A percentile compares a stretch with the other conserved stretches of the same genome.
Conservation (phyloP, 306 rosid genomes). For the Medicago lupulina region DNA sequence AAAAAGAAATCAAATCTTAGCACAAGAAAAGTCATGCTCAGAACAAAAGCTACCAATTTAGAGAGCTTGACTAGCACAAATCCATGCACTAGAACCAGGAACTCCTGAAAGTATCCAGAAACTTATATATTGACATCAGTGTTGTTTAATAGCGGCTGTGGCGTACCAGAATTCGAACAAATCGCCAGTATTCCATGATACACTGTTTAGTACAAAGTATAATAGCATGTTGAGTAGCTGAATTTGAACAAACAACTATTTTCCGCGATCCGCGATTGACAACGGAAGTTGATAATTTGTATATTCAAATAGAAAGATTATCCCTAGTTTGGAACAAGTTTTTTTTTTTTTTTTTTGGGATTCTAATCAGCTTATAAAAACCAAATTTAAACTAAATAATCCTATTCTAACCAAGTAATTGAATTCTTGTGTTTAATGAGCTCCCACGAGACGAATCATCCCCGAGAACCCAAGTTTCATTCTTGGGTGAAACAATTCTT, state of each 20-base stretch:
- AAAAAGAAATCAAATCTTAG: too few species aligned
- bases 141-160: background rate
- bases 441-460: too few species aligned
- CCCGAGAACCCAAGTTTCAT: too few species aligned
- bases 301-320: background rate
- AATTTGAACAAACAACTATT: background rate
- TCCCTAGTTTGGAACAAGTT: background rate
- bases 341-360: too few species aligned
- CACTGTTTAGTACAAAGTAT: background rate
- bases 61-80: conserved; percentile 3
- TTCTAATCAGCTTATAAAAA: background rate
- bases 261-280: background rate
- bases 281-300: background rate
- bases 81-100: background rate
- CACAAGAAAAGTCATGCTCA: too few species aligned
- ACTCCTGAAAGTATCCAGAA: background rate
- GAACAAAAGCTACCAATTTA: background rate
- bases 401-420: background rate
- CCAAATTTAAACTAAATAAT: conserved; percentile 2
- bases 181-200: background rate
- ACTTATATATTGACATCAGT: background rate
- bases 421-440: too few species aligned
- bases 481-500: too few species aligned
- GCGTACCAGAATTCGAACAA: background rate
- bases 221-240: too few species aligned